Evolutionary conservation across 2,329 filamentous ascomycete genomes (phyloP), one percentile per base, ranked within the genome.

Genomic region (Neopestalotiopsis rosae): DNA sequence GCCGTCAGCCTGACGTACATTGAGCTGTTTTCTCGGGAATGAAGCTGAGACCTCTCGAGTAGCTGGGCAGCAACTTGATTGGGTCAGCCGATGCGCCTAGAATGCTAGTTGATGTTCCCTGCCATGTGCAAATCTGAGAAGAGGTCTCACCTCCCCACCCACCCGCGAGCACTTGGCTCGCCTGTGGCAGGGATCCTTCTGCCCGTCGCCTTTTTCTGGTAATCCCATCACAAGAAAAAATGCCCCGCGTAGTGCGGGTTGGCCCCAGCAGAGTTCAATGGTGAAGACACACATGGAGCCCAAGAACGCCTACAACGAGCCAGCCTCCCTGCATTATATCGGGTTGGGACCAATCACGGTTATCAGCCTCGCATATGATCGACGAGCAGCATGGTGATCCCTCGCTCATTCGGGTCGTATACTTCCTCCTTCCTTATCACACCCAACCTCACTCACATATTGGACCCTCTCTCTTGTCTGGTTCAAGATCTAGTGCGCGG

Each of bases 1-100:
- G 45, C 45, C 45, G 45, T 52, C 45, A 52, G 45, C 45, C 45
- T 52, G 45, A 52, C 45, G 45, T 52, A 52, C 45, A 52, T 52
- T 20, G 17, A 52, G 45, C 45, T 52, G 45, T 52, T 52, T 52
- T 52, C 45, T 52, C 45, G 45, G 45, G 45, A 52, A 52, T 52
- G 45, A 52, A 52, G 45, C 45, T 52, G 45, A 24, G 45, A 52
- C 45, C 45, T 52, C 14, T n/a, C 9, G 10, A 10, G 10, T 9
- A 52, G 45, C 45, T 52, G 45, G 6, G 45, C 45, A 52, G 45
- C 17, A 52, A 52, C 20, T 9, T 52, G 45, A 52, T 52, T 52
- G 45, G 45, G 45, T 52, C 45, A 52, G 45, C 45, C 45, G 45
- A 20, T 52, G 24, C 7, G 45, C 17, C 45, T 52, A 52, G 45